phyloP scores from a whole-genome alignment of 176 grass and related monocot genomes.

The Oryza australiensis region DNA sequence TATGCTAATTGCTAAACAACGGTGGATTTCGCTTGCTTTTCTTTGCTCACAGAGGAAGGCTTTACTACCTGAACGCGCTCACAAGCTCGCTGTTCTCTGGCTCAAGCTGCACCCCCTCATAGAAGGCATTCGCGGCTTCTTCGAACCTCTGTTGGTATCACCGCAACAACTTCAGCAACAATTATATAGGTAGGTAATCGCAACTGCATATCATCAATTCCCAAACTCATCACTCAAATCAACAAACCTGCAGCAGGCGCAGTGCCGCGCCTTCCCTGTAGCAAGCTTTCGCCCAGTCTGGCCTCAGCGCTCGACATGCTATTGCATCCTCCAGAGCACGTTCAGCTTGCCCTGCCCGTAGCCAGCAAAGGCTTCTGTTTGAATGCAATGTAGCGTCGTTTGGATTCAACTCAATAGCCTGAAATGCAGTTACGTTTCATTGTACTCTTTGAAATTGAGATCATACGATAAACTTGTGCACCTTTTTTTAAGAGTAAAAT shows the following conservation, averaged over 20 bases:
- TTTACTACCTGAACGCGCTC: slow-evolving; percentile 72
- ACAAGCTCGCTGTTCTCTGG: slow-evolving; percentile 89
- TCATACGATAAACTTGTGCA: background rate
- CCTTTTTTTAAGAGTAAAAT: no score
- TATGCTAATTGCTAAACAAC: background rate
- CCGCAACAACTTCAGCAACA: background rate
- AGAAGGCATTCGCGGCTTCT: slow-evolving; percentile 83
- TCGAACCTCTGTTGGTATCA: slow-evolving; percentile 58
- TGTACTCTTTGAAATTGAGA: background rate
- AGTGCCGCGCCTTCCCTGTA: slow-evolving; percentile 82
- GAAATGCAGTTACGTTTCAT: slow-evolving; percentile 14
- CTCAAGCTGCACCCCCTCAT: slow-evolving; percentile 81
- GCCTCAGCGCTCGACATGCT: slow-evolving; percentile 63
- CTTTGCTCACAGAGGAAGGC: background rate
- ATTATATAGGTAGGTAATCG: background rate
- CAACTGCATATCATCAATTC: background rate
- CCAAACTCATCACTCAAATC: background rate
- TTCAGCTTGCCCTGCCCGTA: slow-evolving; percentile 72
- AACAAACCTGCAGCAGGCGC: slow-evolving; percentile 70
- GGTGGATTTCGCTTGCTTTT: background rate
- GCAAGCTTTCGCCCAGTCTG: slow-evolving; percentile 89
- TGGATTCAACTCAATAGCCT: slow-evolving; percentile 84
- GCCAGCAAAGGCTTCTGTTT: slow-evolving; percentile 88
- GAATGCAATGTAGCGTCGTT: slow-evolving; percentile 66
- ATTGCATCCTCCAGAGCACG: slow-evolving; percentile 72